phyloP scores from a whole-genome alignment of 768 basidiomycete species.

The Auriscalpium vulgare region DNA sequence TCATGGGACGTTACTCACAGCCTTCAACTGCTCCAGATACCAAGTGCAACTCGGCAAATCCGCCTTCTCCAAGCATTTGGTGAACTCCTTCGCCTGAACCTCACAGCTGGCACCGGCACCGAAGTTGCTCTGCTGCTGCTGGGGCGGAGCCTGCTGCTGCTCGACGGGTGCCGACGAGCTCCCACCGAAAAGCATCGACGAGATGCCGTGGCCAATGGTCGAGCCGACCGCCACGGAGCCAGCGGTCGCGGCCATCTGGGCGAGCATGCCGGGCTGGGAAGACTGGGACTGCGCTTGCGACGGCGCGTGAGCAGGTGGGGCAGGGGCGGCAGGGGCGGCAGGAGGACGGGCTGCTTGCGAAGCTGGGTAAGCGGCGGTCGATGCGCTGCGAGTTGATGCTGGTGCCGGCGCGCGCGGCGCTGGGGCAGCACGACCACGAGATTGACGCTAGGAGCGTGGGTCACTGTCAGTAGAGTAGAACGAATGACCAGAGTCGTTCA shows the following conservation, averaged over 20 bases:
- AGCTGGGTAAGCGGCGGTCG: constrained; percentile 16
- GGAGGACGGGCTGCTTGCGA: constrained; percentile 26
- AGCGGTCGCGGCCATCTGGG: constrained; percentile 85
- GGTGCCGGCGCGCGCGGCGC: constrained; percentile 30
- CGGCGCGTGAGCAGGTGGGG: constrained; percentile 20
- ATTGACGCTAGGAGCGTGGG: constrained; percentile 51
- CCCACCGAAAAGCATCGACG: constrained; percentile 84
- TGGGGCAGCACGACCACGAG: constrained; percentile 58
- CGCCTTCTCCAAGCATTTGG: constrained; percentile 76
- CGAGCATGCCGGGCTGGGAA: constrained; percentile 58
- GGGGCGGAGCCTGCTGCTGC: constrained; percentile 36
- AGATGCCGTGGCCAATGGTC: constrained; percentile 84
- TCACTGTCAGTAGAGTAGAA: background rate
- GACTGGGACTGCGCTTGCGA: constrained; percentile 24
- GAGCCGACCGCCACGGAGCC: constrained; percentile 87
- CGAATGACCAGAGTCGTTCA: background rate
- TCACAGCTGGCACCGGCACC: constrained; percentile 58
- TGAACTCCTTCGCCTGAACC: constrained; percentile 81
- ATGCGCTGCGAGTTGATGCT: constrained; percentile 32
- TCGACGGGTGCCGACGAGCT: constrained; percentile 35
- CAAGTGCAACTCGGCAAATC: constrained; percentile 74
- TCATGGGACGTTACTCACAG: constrained; percentile 41
- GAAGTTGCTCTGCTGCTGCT: constrained; percentile 36
- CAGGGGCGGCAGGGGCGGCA: constrained; percentile 34
- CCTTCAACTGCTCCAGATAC: constrained; percentile 86